A percentile compares a stretch with the other conserved stretches of the same genome.
phyloP scores from a whole-genome alignment of 495 filamentous ascomycete genomes.

The Rhizodiscina lignyota region DNA sequence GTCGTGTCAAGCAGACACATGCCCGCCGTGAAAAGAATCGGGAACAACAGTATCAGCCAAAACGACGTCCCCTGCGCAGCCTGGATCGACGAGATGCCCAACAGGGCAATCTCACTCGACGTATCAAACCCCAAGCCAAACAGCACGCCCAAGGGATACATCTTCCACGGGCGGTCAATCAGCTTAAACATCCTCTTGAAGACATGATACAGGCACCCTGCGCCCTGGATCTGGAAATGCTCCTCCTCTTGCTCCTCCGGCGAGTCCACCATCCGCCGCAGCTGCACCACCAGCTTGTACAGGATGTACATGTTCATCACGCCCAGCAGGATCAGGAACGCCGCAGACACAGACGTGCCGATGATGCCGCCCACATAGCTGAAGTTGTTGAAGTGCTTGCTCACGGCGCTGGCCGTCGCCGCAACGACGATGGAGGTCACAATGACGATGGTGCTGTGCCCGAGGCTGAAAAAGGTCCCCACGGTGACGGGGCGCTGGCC shows the following conservation, averaged over 20 bases:
- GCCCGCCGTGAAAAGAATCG: conserved; percentile 79
- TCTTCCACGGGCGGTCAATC: conserved; percentile 91
- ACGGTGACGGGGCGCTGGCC: conserved; percentile 82
- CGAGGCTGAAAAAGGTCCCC: conserved; percentile 88
- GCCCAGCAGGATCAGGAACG: conserved; percentile 70
- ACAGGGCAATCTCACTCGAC: conserved; percentile 78
- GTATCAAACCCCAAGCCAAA: conserved; percentile 97
- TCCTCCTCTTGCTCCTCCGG: conserved; percentile 32
- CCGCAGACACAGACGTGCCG: conserved; percentile 65
- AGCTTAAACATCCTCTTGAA: conserved; percentile 65
- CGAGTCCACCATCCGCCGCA: conserved; percentile 38
- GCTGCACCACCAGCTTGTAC: conserved; percentile 49
- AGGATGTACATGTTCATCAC: conserved; percentile 74
- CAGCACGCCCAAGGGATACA: conserved; percentile 78
- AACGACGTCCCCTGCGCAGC: conserved; percentile 71
- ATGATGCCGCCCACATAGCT: conserved; percentile 74
- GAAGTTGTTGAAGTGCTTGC: conserved; percentile 62
- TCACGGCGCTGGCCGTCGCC: conserved; percentile 69
- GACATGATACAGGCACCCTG: conserved; percentile 53
- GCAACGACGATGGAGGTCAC: conserved; percentile 85
- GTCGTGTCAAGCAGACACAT: conserved; percentile 86
- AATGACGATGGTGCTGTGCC: conserved; percentile 86
- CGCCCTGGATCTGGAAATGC: conserved; percentile 54
- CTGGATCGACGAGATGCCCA: conserved; percentile 79
- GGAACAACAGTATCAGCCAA: conserved; percentile 92